A percentile compares a stretch with the other conserved stretches of the same genome.
These are phyloP conservation scores for Myriangium duriaei DNA, from an alignment of 2,329 filamentous ascomycete species.

Conservation along the genomic window DNA sequence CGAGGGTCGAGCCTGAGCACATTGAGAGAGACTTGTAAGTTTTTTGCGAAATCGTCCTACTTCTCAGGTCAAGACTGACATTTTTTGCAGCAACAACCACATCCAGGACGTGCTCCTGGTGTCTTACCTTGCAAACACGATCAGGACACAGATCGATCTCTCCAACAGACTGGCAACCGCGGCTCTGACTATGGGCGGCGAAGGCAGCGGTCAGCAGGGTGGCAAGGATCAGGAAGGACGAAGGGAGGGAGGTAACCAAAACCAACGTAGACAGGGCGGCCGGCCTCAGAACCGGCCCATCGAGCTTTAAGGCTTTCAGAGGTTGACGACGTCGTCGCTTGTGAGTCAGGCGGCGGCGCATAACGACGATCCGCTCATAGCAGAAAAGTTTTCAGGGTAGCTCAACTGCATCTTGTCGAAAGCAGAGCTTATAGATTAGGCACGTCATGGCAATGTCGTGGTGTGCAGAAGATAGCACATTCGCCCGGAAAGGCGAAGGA, in stretches of 20 bases:
- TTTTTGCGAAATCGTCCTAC: slow-evolving; percentile 16
- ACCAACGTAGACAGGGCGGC: slow-evolving; percentile 12
- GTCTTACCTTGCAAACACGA: slow-evolving; percentile 95
- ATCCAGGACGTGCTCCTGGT: slow-evolving; percentile 98
- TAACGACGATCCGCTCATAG: no score
- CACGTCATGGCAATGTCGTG: background rate
- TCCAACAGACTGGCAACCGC: slow-evolving; percentile 79
- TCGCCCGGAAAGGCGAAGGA: background rate
- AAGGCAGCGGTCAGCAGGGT: slow-evolving; percentile 14
- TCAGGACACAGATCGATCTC: slow-evolving; percentile 96
- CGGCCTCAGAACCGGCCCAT: slow-evolving; percentile 11
- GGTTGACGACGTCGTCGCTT: no score
- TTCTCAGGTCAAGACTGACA: slow-evolving; percentile 28
- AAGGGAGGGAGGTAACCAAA: slow-evolving; percentile 11
- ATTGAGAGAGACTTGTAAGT: slow-evolving; percentile 87
- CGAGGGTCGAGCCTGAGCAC: slow-evolving; percentile 81
- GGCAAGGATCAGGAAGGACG: slow-evolving; percentile 10
- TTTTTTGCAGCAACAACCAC: slow-evolving; percentile 68
- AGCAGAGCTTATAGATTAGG: background rate
- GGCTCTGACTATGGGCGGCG: slow-evolving; percentile 35
- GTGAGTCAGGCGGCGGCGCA: no score
- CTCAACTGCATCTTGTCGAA: no score
- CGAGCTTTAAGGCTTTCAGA: slow-evolving; percentile 10
- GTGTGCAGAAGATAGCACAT: background rate
- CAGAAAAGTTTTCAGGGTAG: no score